Evolutionary conservation across 1,139 yeast genomes (phyloP).

Genomic region (Suhomyces wounanorum): DNA sequence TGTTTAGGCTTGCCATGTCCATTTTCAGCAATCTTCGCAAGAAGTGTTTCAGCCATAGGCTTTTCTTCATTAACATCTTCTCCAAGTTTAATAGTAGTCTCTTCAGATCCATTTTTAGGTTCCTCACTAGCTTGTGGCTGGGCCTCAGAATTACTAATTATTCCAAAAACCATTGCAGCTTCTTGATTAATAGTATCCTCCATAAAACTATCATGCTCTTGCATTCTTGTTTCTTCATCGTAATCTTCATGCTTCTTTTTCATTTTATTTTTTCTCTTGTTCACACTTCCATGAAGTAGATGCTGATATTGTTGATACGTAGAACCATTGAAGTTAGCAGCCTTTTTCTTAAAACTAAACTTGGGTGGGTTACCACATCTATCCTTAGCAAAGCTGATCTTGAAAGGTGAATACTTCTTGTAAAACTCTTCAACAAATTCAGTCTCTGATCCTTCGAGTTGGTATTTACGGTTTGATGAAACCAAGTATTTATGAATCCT

Average conservation of each 20-base stretch:
- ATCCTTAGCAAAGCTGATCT: constrained; percentile 52
- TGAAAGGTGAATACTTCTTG: constrained; percentile 44
- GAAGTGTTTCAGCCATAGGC: neutral
- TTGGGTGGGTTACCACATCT: constrained; percentile 52
- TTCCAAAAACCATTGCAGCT: constrained; percentile 52
- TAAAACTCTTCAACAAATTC: constrained; percentile 13
- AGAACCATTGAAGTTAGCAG: constrained; percentile 15
- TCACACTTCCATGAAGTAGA: constrained; percentile 17
- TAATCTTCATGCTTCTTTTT: constrained; percentile 6
- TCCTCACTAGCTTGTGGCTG: neutral
- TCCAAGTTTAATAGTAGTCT: neutral
- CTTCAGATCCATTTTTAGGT: neutral
- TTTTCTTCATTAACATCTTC: neutral
- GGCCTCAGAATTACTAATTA: constrained; percentile 28
- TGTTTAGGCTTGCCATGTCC: neutral
- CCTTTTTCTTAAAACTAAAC: constrained; percentile 41
- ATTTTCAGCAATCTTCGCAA: neutral
- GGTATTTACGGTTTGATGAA: neutral
- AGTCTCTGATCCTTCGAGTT: constrained; percentile 6
- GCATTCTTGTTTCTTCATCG: constrained; percentile 17
- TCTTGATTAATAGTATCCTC: constrained; percentile 38
- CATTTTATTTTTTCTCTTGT: constrained; percentile 9
- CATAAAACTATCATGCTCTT: constrained; percentile 19
- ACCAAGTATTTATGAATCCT: constrained; percentile 11
- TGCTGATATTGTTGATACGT: constrained; percentile 21